Evolutionary conservation across 345 rosid species (phyloP).

Genomic region (Camelina hispida): DNA sequence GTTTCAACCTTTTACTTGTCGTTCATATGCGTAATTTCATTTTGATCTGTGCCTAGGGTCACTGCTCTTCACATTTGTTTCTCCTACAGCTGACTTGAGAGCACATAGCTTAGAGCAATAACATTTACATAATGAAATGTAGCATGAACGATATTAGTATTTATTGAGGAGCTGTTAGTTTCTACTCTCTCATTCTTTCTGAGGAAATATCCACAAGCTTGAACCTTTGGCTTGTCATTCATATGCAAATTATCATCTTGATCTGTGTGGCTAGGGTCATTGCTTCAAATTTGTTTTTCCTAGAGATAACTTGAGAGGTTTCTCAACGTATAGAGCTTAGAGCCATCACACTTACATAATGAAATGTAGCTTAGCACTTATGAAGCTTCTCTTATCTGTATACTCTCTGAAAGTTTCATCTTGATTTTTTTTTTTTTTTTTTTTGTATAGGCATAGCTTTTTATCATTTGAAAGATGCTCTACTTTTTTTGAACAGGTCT

Average conservation of each 20-base stretch:
- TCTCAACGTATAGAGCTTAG: neutral
- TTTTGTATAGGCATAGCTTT: neutral
- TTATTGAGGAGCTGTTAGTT: too few relatives aligned
- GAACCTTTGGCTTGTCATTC: neutral
- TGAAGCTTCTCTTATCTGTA: too few relatives aligned
- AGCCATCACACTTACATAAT: neutral
- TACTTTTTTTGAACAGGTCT: conserved; percentile 51
- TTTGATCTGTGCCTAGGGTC: neutral
- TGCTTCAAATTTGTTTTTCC: neutral
- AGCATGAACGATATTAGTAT: neutral
- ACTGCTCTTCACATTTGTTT: neutral
- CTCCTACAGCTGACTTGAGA: neutral
- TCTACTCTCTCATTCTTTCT: neutral
- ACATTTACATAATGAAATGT: neutral
- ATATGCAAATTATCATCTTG: neutral
- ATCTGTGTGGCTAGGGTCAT: neutral
- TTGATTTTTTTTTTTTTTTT: neutral
- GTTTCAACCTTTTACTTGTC: neutral
- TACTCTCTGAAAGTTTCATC: neutral
- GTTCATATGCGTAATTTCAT: neutral
- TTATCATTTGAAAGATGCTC: conserved; percentile 5
- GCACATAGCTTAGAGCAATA: neutral
- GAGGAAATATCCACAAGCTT: neutral
- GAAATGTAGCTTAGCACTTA: neutral
- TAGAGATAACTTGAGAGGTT: neutral